Conservation (phyloP, 331 rosid genomes). For the Malus hybrid region DNA sequence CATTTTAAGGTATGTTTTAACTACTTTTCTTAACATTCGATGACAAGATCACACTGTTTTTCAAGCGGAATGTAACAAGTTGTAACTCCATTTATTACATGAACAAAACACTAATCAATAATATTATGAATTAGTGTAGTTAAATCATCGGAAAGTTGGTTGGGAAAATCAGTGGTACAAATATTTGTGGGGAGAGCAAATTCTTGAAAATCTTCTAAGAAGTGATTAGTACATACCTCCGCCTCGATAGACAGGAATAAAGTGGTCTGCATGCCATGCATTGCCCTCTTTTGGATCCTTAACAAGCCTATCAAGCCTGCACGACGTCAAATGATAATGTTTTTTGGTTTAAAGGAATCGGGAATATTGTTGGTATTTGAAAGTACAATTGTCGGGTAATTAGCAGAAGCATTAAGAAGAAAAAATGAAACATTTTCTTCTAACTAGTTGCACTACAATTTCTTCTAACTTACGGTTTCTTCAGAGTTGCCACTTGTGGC, state of each 20-base stretch:
- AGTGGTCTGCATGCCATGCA: constrained; percentile 97
- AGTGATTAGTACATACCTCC: constrained; percentile 57
- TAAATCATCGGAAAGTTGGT: too few species aligned
- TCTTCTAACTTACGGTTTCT: constrained; percentile 52
- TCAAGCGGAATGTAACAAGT: too few species aligned
- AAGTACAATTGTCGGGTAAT: neutral
- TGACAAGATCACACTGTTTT: too few species aligned
- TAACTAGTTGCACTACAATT: neutral
- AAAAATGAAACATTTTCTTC: neutral
- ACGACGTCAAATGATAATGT: neutral
- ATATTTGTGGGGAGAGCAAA: neutral
- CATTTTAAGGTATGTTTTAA: too few species aligned
- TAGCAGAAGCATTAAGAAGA: neutral
- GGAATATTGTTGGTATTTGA: constrained; percentile 1
- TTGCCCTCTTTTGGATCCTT: constrained; percentile 84
- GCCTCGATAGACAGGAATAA: constrained; percentile 85
- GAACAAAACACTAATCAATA: too few species aligned
- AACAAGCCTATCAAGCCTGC: constrained; percentile 77
- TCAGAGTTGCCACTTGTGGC: constrained; percentile 55
- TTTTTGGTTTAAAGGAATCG: neutral
- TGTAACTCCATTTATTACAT: too few species aligned
- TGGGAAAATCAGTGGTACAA: constrained; percentile 2
- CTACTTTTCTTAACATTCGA: too few species aligned
- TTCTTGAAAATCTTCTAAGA: neutral
- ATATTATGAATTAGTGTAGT: too few species aligned